phyloP scores from a whole-genome alignment of 345 rosid genomes.

The Sisymbrium irio region DNA sequence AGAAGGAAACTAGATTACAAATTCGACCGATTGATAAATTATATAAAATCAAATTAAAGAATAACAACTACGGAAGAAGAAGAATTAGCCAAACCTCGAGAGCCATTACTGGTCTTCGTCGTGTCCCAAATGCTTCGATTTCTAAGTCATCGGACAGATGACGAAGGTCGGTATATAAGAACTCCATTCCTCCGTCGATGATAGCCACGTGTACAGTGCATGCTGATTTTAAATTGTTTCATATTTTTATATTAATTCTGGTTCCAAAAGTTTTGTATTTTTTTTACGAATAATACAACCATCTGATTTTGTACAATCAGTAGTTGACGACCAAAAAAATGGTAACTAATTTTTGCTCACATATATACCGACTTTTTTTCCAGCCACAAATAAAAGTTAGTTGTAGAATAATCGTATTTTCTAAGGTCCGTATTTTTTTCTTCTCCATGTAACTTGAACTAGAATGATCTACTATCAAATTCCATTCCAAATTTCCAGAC shows the following conservation, averaged over 20 bases:
- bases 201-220: constrained; percentile 24
- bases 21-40: background rate
- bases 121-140: constrained; percentile 7
- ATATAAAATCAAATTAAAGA: background rate
- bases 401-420: too few relatives aligned
- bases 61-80: too few relatives aligned
- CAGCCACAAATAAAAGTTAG: too few relatives aligned
- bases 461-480: too few relatives aligned
- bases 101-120: constrained; percentile 28
- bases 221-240: background rate
- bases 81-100: constrained; percentile 9
- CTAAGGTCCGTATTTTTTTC: too few relatives aligned
- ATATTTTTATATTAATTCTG: background rate
- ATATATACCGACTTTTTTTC: too few relatives aligned
- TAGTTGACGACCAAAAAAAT: too few relatives aligned
- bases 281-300: too few relatives aligned
- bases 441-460: too few relatives aligned
- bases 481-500: too few relatives aligned
- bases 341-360: too few relatives aligned
- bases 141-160: background rate
- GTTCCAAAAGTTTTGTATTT: background rate
- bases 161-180: background rate
- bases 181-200: background rate
- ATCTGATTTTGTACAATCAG: too few relatives aligned
- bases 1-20: background rate